Conservation (phyloP, 352 stramenopile species). For the Phytophthora sp. region DNA sequence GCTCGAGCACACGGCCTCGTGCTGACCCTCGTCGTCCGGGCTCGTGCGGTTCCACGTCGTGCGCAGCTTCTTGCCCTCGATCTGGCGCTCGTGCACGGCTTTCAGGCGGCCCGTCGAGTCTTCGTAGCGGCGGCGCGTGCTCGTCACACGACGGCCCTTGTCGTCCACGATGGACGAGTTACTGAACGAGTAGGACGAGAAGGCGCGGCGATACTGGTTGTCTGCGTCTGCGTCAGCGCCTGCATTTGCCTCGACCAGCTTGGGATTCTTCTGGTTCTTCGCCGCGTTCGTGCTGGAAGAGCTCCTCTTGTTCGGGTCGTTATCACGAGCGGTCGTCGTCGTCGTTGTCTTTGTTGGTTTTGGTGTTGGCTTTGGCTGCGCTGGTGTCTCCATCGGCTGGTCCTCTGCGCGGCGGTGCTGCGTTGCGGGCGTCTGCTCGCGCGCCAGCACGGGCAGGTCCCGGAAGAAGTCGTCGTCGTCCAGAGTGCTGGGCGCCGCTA, state of each 20-base stretch:
- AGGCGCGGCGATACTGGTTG: conserved; percentile 12
- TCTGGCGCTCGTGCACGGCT: conserved; percentile 46
- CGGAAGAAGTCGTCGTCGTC: conserved; percentile 62
- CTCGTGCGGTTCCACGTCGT: conserved; percentile 37
- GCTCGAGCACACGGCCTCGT: conserved; percentile 35
- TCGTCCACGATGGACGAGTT: conserved; percentile 43
- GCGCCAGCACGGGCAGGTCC: conserved; percentile 39
- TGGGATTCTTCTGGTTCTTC: not conserved
- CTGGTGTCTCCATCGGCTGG: not conserved
- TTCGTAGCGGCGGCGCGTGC: conserved; percentile 48
- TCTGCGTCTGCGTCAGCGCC: no score
- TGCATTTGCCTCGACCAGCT: no score
- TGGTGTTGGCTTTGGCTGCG: not conserved
- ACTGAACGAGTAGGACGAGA: conserved; percentile 49
- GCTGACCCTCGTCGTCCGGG: conserved; percentile 36
- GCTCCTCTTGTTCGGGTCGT: not conserved
- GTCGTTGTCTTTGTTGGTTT: no score
- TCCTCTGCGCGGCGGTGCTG: not conserved
- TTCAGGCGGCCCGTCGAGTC: conserved; percentile 52
- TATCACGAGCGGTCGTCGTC: not conserved
- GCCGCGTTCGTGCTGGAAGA: not conserved
- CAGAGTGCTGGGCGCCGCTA: conserved; percentile 23
- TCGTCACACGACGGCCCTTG: conserved; percentile 38
- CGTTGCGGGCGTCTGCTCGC: conserved; percentile 16
- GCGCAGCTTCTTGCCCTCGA: conserved; percentile 39